Percentiles rank a stretch among this genome's conserved stretches.
phyloP scores from a whole-genome alignment of 371 early-diverging fungal species.

The Fennellomyces sp. region DNA sequence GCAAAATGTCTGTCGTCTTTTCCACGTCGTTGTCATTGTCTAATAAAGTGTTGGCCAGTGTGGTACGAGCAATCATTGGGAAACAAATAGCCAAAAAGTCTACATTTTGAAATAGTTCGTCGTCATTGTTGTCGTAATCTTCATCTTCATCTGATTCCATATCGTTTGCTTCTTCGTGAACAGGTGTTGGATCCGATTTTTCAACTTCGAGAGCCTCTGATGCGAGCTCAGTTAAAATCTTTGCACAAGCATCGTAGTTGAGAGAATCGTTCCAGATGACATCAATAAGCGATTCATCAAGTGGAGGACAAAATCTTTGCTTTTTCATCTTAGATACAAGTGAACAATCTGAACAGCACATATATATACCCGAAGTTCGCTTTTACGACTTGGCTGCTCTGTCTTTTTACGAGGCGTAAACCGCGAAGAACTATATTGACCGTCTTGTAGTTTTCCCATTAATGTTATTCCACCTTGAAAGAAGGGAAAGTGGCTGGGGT shows the following conservation, averaged over 20 bases:
- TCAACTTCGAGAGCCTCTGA: conserved; percentile 12
- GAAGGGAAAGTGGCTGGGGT: no score
- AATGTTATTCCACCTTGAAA: no score
- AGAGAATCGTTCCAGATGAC: conserved; percentile 22
- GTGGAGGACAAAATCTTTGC: conserved; percentile 24
- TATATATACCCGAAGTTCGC: no score
- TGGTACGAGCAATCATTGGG: conserved; percentile 19
- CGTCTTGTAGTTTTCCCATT: no score
- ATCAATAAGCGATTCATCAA: conserved; percentile 19
- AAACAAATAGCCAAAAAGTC: conserved; percentile 41
- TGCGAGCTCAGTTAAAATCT: conserved; percentile 20
- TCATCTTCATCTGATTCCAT: not conserved
- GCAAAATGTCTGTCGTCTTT: conserved; percentile 39
- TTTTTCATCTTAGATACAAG: no score
- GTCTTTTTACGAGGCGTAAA: no score
- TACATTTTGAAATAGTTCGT: conserved; percentile 18
- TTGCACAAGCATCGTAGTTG: conserved; percentile 9
- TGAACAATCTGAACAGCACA: no score
- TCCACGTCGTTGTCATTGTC: conserved; percentile 36
- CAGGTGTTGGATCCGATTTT: not conserved
- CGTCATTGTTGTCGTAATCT: not conserved
- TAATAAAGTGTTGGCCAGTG: conserved; percentile 20
- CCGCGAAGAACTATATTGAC: no score
- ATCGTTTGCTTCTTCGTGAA: not conserved
- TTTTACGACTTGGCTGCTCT: no score